phyloP scores from a whole-genome alignment of 2,329 filamentous ascomycete genomes.

The Claviceps lovelessii region DNA sequence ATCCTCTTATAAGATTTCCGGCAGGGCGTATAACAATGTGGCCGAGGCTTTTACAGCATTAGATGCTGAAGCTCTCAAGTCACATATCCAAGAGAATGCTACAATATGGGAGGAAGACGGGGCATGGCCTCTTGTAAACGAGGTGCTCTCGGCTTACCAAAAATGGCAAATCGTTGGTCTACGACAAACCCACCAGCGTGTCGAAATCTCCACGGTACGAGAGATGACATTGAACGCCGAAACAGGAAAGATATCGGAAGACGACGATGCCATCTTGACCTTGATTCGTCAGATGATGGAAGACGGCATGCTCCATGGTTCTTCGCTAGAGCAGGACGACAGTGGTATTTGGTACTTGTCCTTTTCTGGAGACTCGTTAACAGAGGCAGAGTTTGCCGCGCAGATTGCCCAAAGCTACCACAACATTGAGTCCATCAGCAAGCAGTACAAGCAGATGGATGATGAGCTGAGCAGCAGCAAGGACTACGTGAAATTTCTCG shows the following conservation, averaged over 20 bases:
- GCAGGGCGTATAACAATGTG: constrained; percentile 57
- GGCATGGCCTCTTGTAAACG: constrained; percentile 55
- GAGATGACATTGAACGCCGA: constrained; percentile 37
- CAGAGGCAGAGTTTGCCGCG: constrained; percentile 36
- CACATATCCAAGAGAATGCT: constrained; percentile 45
- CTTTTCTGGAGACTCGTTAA: constrained; percentile 32
- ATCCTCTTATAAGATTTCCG: constrained; percentile 42
- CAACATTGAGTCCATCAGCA: constrained; percentile 30
- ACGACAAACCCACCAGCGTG: constrained; percentile 52
- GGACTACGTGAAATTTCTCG: constrained; percentile 37
- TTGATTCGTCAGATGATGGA: constrained; percentile 43
- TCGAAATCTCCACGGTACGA: constrained; percentile 40
- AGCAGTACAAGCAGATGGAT: constrained; percentile 36
- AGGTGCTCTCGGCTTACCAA: constrained; percentile 57
- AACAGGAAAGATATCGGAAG: constrained; percentile 30
- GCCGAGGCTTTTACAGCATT: constrained; percentile 50
- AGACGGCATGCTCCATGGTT: constrained; percentile 37
- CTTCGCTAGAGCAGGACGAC: constrained; percentile 31
- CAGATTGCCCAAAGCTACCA: constrained; percentile 28
- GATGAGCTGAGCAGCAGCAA: constrained; percentile 40
- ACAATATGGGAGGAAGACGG: constrained; percentile 54
- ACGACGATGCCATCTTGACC: constrained; percentile 27
- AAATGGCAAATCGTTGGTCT: constrained; percentile 63
- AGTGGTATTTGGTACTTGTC: constrained; percentile 30
- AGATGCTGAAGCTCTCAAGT: constrained; percentile 42